A percentile compares a stretch with the other conserved stretches of the same genome.
Conservation (phyloP, 257 asterid species). For the Dorcoceras hygrometricum region DNA sequence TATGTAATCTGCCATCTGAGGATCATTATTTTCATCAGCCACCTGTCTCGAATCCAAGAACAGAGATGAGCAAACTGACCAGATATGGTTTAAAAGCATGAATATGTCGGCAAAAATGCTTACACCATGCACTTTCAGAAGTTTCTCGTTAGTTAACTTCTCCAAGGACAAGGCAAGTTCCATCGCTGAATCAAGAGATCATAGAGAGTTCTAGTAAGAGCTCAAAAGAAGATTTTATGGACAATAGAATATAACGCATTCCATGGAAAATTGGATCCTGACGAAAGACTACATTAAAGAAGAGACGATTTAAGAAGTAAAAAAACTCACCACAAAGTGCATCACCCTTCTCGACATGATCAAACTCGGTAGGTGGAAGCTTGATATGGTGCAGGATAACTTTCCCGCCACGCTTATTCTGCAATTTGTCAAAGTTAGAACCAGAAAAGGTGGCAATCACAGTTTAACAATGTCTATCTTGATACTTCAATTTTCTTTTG, state of each 20-base stretch:
- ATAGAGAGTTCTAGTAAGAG: neutral
- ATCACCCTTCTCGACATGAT: slow-evolving; percentile 78
- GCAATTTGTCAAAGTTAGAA: slow-evolving; percentile 3
- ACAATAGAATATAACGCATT: neutral
- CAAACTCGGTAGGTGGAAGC: slow-evolving; percentile 62
- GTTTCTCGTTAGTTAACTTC: slow-evolving; percentile 63
- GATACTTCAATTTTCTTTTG: neutral
- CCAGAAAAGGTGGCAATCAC: neutral
- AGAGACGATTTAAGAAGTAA: neutral
- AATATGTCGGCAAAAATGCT: slow-evolving; percentile 21
- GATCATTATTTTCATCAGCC: slow-evolving; percentile 58
- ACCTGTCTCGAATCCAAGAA: slow-evolving; percentile 36
- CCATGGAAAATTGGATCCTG: neutral
- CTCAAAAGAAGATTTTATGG: neutral
- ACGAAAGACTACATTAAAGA: neutral
- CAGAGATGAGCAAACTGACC: neutral
- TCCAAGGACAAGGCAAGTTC: slow-evolving; percentile 72
- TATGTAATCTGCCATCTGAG: slow-evolving; percentile 60
- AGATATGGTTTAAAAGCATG: neutral
- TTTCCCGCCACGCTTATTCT: slow-evolving; percentile 87
- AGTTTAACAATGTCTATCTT: neutral
- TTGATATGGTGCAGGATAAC: slow-evolving; percentile 53
- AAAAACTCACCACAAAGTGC: slow-evolving; percentile 60
- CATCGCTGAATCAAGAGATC: slow-evolving; percentile 59
- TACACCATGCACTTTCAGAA: slow-evolving; percentile 54